Percentiles rank a stretch among this genome's conserved stretches.
Evolutionary conservation across 805 yeast species (phyloP).

Genomic region (Cyberlindnera americana): DNA sequence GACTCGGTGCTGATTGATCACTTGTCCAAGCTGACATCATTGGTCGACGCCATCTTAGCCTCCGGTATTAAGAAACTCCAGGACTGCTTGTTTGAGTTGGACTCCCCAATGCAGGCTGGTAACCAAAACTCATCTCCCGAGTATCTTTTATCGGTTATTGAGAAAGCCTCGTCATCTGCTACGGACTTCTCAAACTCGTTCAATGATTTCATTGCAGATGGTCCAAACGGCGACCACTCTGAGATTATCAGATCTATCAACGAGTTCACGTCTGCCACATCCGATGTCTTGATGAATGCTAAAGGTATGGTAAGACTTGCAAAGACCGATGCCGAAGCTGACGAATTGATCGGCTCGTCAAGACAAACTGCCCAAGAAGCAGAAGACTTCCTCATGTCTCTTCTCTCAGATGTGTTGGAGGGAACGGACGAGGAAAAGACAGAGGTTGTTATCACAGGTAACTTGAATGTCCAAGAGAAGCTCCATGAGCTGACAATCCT

Average conservation of each 20-base stretch:
- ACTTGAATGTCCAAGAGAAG: slow-evolving; percentile 67
- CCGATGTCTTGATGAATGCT: slow-evolving; percentile 60
- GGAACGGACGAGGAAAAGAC: slow-evolving; percentile 60
- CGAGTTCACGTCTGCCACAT: slow-evolving; percentile 55
- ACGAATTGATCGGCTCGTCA: slow-evolving; percentile 43
- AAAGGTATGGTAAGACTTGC: slow-evolving; percentile 65
- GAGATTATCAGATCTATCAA: slow-evolving; percentile 60
- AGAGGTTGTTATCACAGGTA: slow-evolving; percentile 73
- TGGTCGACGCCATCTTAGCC: slow-evolving; percentile 66
- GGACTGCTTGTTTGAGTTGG: slow-evolving; percentile 64
- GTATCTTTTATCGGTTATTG: slow-evolving; percentile 63
- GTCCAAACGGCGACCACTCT: slow-evolving; percentile 60
- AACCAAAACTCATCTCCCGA: slow-evolving; percentile 73
- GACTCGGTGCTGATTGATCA: slow-evolving; percentile 49
- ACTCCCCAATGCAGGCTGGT: slow-evolving; percentile 80
- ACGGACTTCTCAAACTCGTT: slow-evolving; percentile 79
- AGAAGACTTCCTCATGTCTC: slow-evolving; percentile 55
- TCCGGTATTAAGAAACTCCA: slow-evolving; percentile 72
- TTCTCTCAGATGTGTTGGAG: slow-evolving; percentile 51
- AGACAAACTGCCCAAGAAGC: slow-evolving; percentile 57
- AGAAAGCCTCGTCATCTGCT: slow-evolving; percentile 64
- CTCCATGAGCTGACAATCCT: slow-evolving; percentile 55
- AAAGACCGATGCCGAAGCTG: slow-evolving; percentile 49
- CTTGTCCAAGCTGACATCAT: slow-evolving; percentile 46
- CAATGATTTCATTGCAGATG: slow-evolving; percentile 74